phyloP scores from a whole-genome alignment of 805 yeast genomes.

The Kazachstania bromeliacearum region DNA sequence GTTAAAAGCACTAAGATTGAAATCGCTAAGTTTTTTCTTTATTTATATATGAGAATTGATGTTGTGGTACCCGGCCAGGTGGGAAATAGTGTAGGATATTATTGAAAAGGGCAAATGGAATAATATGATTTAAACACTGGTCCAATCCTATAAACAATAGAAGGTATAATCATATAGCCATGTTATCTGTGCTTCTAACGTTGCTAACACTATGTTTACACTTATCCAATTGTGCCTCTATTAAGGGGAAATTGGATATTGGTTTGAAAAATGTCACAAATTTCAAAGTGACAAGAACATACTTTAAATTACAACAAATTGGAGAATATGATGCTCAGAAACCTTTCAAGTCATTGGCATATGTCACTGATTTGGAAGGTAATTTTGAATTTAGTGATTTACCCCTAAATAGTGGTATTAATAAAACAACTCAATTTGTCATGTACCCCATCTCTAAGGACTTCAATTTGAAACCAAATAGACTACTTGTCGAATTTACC shows the following conservation, averaged over 20 bases:
- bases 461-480: constrained; percentile 28
- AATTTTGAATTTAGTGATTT: constrained; percentile 21
- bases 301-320: constrained; percentile 23
- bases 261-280: constrained; percentile 13
- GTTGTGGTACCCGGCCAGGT: constrained; percentile 1
- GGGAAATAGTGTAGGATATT: background rate
- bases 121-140: too few relatives aligned
- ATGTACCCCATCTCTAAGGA: constrained; percentile 23
- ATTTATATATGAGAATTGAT: background rate
- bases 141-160: too few relatives aligned
- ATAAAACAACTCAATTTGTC: constrained; percentile 23
- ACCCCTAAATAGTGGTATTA: constrained; percentile 19
- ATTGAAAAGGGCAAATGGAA: background rate
- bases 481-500: constrained; percentile 21
- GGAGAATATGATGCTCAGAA: constrained; percentile 10
- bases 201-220: too few relatives aligned
- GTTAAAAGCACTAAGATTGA: background rate
- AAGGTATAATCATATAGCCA: too few relatives aligned
- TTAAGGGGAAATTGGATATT: constrained; percentile 24
- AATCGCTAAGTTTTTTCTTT: background rate
- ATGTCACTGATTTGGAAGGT: constrained; percentile 15
- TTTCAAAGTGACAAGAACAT: constrained; percentile 15
- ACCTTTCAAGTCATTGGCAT: constrained; percentile 10
- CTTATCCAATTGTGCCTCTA: too few relatives aligned
- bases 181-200: too few relatives aligned